phyloP scores from a whole-genome alignment of 495 filamentous ascomycete species.

The Massariosphaeria phaeospora region DNA sequence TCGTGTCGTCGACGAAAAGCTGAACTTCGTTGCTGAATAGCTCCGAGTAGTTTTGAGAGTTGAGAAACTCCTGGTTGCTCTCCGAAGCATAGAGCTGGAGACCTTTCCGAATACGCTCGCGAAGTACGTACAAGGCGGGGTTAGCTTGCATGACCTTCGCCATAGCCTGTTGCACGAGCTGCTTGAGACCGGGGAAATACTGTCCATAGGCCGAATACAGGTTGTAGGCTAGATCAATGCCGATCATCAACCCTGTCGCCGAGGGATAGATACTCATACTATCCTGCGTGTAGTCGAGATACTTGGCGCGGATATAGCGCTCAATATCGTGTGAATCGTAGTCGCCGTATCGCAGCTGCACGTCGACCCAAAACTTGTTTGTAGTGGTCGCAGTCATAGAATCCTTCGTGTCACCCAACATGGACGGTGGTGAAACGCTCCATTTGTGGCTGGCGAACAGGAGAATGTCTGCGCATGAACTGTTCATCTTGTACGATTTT shows the following conservation, averaged over 20 bases:
- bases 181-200: conserved; percentile 97
- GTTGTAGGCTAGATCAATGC: conserved; percentile 96
- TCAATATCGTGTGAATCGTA: conserved; percentile 99
- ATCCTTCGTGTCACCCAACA: conserved; percentile 95
- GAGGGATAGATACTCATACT: conserved; percentile 99
- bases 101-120: conserved; percentile 98
- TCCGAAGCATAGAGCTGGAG: conserved; percentile 97
- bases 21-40: conserved; percentile 99
- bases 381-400: conserved; percentile 90
- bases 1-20: conserved; percentile 98
- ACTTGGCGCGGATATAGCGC: conserved; percentile 95
- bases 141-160: conserved; percentile 99
- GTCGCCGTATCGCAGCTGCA: conserved; percentile 96
- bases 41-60: conserved; percentile 99
- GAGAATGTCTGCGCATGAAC: conserved; percentile 96
- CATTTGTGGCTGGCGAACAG: conserved; percentile 98
- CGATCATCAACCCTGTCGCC: conserved; percentile 96
- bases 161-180: conserved; percentile 96
- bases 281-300: conserved; percentile 97
- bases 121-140: conserved; percentile 90
- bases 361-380: conserved; percentile 99
- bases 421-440: conserved; percentile 91
- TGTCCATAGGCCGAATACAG: conserved; percentile 96
- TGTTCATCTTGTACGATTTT: conserved; percentile 99
- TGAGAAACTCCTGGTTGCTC: conserved; percentile 98